These are phyloP conservation scores for Arachis hypogaea DNA, from an alignment of 306 rosid genomes.

Conservation along the genomic window DNA sequence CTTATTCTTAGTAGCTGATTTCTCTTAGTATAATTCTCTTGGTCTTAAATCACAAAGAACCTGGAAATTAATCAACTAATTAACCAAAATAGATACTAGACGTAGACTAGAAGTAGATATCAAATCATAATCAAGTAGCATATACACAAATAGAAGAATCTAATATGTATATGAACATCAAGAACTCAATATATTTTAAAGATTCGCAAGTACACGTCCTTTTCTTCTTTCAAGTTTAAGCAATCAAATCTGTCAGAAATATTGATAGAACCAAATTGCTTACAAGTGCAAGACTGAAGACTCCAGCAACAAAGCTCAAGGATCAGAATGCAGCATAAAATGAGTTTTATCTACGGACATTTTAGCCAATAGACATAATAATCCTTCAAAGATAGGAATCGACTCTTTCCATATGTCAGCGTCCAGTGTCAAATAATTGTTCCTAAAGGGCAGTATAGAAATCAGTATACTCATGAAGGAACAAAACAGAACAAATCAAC, in stretches of 20 bases:
- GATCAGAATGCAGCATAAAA: not conserved
- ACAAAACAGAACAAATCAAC: too few species aligned
- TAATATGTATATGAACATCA: not conserved
- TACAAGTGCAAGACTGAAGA: not conserved
- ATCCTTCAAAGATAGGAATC: conserved; percentile 12
- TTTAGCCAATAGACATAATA: conserved; percentile 5
- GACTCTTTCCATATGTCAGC: conserved; percentile 6
- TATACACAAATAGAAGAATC: not conserved
- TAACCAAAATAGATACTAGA: too few species aligned
- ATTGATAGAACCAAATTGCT: conserved; percentile 1
- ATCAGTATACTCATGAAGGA: too few species aligned
- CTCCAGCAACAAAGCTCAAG: conserved; percentile 3
- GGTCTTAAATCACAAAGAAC: too few species aligned
- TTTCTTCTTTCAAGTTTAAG: not conserved
- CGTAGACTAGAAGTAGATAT: not conserved
- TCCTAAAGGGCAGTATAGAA: not conserved
- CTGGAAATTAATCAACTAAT: too few species aligned
- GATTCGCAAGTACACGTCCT: not conserved
- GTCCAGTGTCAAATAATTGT: not conserved
- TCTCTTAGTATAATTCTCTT: too few species aligned
- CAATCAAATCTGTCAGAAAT: conserved; percentile 9
- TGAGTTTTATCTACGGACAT: not conserved
- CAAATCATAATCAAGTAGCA: not conserved
- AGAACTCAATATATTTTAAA: not conserved
- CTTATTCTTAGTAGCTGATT: too few species aligned